Evolutionary conservation across 768 basidiomycete genomes (phyloP).

Genomic region (Galerina sulciceps): DNA sequence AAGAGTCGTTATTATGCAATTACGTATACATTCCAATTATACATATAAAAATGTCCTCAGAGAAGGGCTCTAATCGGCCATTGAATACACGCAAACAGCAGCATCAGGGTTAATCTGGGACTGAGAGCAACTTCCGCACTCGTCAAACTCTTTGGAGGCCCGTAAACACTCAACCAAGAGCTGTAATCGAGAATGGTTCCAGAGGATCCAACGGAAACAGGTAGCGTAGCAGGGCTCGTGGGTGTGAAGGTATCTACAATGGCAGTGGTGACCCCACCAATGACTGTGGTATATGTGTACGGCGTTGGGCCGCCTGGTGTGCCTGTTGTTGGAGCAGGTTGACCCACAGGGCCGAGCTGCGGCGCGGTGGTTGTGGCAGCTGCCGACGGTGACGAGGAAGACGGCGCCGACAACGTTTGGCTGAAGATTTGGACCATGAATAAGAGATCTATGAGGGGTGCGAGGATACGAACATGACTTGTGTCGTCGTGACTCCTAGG

Average conservation of each 20-base stretch:
- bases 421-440: conserved; percentile 10
- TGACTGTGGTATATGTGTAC: conserved; percentile 53
- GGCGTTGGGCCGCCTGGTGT: conserved; percentile 52
- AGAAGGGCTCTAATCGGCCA: background rate
- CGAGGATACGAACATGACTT: conserved; percentile 40
- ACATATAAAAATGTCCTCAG: too few relatives aligned
- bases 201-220: conserved; percentile 21
- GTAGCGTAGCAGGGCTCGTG: conserved; percentile 36
- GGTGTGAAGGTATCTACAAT: conserved; percentile 44
- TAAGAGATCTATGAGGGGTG: background rate
- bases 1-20: background rate
- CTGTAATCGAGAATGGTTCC: conserved; percentile 41
- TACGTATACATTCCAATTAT: too few relatives aligned
- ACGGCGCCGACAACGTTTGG: conserved; percentile 26
- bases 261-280: conserved; percentile 37
- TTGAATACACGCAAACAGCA: background rate
- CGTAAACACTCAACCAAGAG: conserved; percentile 34
- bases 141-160: conserved; percentile 20
- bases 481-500: conserved; percentile 44
- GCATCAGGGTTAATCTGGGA: background rate
- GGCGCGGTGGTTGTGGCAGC: conserved; percentile 30
- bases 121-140: background rate
- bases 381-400: conserved; percentile 26
- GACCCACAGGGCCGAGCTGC: conserved; percentile 57
- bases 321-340: conserved; percentile 43